Conservation (phyloP, 2,329 filamentous ascomycete species). For the Polytolypa hystricis region DNA sequence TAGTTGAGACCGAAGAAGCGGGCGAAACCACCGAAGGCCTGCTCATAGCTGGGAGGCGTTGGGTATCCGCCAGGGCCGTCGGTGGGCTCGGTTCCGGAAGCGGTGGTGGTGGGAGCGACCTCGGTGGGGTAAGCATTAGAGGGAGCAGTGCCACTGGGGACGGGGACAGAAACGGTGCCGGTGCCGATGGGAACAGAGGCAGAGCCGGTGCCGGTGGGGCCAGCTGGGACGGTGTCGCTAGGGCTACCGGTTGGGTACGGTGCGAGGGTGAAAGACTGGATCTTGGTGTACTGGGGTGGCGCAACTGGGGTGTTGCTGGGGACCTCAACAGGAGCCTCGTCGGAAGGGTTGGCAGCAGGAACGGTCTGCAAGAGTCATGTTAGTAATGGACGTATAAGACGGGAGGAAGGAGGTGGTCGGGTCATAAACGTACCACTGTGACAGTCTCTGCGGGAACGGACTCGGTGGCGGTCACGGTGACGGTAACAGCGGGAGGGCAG, state of each 20-base stretch:
- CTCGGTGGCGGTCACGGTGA: conserved; percentile 24
- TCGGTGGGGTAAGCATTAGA: no score
- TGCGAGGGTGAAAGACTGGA: neutral
- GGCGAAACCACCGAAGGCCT: no score
- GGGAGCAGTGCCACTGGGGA: conserved; percentile 1
- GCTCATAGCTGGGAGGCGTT: no score
- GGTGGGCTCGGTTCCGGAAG: no score
- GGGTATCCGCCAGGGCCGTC: no score
- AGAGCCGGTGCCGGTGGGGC: neutral
- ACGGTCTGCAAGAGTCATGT: conserved; percentile 1
- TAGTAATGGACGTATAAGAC: no score
- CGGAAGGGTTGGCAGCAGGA: neutral
- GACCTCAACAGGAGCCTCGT: neutral
- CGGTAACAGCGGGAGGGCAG: conserved; percentile 12
- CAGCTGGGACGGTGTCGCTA: neutral
- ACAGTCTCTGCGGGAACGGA: conserved; percentile 28
- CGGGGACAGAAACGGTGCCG: neutral
- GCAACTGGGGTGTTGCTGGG: neutral
- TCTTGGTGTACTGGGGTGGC: neutral
- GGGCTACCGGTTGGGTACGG: neutral
- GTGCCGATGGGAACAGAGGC: neutral
- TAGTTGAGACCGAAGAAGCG: no score
- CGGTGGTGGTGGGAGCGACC: no score
- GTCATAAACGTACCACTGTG: conserved; percentile 16
- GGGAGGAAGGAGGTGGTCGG: no score